Percentiles rank a stretch among this genome's conserved stretches.
Evolutionary conservation across 768 basidiomycete species (phyloP).

Genomic region (Mycena indigotica): DNA sequence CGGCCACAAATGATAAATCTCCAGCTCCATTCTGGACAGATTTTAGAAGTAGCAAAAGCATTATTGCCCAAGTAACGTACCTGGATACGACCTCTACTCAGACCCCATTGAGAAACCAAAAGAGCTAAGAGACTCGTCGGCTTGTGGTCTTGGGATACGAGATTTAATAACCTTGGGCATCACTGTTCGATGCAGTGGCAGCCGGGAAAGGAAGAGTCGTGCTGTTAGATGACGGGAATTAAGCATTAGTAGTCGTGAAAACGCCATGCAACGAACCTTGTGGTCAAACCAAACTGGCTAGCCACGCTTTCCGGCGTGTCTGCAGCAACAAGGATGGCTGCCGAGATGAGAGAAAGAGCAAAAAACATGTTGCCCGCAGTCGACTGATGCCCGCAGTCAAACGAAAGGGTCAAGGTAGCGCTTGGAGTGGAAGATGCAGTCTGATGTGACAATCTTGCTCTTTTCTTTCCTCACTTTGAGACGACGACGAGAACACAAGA

Average conservation of each 20-base stretch:
- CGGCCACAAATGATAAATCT: slow-evolving; percentile 63
- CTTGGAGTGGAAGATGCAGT: too few species aligned
- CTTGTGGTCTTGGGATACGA: neutral
- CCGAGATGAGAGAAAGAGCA: slow-evolving; percentile 1
- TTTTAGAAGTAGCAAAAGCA: neutral
- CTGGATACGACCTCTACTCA: slow-evolving; percentile 62
- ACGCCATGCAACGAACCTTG: slow-evolving; percentile 45
- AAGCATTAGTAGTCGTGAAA: slow-evolving; percentile 44
- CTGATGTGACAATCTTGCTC: too few species aligned
- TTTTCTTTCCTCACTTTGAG: too few species aligned
- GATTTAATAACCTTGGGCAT: slow-evolving; percentile 39
- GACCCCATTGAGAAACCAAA: slow-evolving; percentile 59
- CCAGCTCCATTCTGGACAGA: slow-evolving; percentile 38
- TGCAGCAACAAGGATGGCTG: slow-evolving; percentile 10
- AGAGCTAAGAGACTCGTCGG: slow-evolving; percentile 30
- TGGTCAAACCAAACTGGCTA: slow-evolving; percentile 15
- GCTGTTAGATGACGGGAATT: slow-evolving; percentile 60
- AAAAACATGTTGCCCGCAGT: slow-evolving; percentile 6
- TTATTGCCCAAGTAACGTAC: slow-evolving; percentile 20
- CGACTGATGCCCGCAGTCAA: neutral
- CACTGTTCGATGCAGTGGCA: slow-evolving; percentile 52
- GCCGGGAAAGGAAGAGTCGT: slow-evolving; percentile 68
- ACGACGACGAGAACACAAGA: too few species aligned
- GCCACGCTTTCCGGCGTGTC: slow-evolving; percentile 18
- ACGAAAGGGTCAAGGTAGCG: too few species aligned